Conservation (phyloP, 768 basidiomycete species). For the Brasilioporus rufonigricans region DNA sequence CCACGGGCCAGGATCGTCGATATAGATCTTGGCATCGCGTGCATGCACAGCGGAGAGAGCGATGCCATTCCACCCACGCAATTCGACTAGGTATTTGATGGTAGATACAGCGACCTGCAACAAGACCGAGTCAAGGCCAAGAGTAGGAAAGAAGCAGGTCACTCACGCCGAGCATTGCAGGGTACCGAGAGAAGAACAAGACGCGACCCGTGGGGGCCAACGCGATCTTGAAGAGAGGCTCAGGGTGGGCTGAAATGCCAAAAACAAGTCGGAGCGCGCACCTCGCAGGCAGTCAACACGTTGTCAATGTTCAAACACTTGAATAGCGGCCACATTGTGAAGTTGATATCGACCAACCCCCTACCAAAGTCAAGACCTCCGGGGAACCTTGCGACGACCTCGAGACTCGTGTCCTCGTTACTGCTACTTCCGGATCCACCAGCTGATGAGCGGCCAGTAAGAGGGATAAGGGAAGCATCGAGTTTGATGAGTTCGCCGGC, state of each 20-base stretch:
- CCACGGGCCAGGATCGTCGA: conserved; percentile 97
- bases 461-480: conserved; percentile 68
- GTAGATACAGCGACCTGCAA: conserved; percentile 81
- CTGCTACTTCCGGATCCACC: conserved; percentile 31
- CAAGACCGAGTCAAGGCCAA: conserved; percentile 2
- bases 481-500: conserved; percentile 84
- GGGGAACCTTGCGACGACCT: conserved; percentile 87
- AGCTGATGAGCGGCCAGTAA: conserved; percentile 41
- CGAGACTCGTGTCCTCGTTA: conserved; percentile 50
- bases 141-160: background rate
- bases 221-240: conserved; percentile 54
- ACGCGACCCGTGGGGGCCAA: conserved; percentile 84
- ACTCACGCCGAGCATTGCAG: conserved; percentile 84
- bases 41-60: conserved; percentile 80
- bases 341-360: conserved; percentile 90
- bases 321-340: conserved; percentile 97
- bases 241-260: background rate
- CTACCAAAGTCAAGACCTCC: conserved; percentile 93
- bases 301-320: conserved; percentile 91
- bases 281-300: conserved; percentile 90
- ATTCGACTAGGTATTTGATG: conserved; percentile 86
- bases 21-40: conserved; percentile 88
- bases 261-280: conserved; percentile 23
- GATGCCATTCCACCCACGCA: conserved; percentile 91
- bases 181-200: conserved; percentile 84